Base-by-base conservation (phyloP, 768 basidiomycete genomes). In the Royoungia palumana region DNA sequence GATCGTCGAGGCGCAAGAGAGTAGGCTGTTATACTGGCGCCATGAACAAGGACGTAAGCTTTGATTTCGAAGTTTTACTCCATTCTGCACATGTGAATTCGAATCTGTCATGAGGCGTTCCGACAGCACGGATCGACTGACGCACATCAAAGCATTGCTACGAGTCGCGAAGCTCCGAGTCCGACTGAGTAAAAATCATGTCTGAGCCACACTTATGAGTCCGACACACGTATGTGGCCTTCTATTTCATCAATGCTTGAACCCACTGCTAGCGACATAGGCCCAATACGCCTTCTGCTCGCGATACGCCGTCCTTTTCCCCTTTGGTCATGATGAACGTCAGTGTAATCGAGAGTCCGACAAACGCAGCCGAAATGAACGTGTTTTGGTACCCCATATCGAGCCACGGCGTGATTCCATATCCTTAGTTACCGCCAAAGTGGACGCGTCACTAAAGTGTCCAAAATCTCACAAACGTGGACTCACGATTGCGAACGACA, bases 11-110 rank as follows among this genome's bases (percentile, higher is more conserved):
- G 24, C 24, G 24, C 24, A 24, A 4, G 24, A 7, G 24, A 7
- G 24, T 24, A 24, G 4, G 24, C 24, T 7, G 2, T 41, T 50
- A 17, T 75, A 75, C 53, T 74, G 72, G 71, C 63, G 70, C 14
- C 73, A n/a, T n/a, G n/a, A n/a, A n/a, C n/a, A n/a, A n/a, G n/a
- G n/a, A n/a, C n/a, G n/a, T n/a, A n/a, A n/a, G n/a, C n/a, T n/a
- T n/a, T n/a, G n/a, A n/a, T n/a, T n/a, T n/a, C n/a, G n/a, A n/a
- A n/a, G n/a, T n/a, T n/a, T n/a, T n/a, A n/a, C n/a, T n/a, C n/a
- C n/a, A n/a, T n/a, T n/a, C n/a, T n/a, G n/a, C n/a, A n/a, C n/a
- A n/a, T n/a, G n/a, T 44, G 49, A 20, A 12, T 9, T 7, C 16
- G 24, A 24, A 24, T 24, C 7, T 24, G 24, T 24, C 24, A 24